phyloP scores from a whole-genome alignment of 2,329 filamentous ascomycete species.

The Knufia petricola region DNA sequence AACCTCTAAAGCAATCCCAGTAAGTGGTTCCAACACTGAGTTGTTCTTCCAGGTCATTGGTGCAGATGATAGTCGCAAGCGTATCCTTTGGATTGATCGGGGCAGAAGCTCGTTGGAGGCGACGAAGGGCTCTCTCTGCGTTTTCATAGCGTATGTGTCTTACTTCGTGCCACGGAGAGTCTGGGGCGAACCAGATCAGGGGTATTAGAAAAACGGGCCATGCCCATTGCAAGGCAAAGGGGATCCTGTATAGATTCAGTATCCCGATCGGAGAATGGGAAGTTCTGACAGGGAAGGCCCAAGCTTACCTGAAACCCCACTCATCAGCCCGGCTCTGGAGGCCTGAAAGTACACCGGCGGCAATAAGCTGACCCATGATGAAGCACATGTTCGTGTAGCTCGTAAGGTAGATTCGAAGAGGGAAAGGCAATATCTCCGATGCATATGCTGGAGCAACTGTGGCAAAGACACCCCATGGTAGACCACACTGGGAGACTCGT shows the following conservation, averaged over 20 bases:
- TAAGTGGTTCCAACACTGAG: conserved; percentile 42
- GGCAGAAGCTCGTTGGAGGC: conserved; percentile 10
- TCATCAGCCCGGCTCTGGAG: conserved; percentile 13
- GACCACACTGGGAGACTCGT: no score
- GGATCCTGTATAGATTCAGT: conserved; percentile 26
- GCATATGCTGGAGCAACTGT: conserved; percentile 15
- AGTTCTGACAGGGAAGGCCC: no score
- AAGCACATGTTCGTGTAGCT: conserved; percentile 13
- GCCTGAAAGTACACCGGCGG: conserved; percentile 23
- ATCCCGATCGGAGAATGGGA: no score
- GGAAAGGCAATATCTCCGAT: conserved; percentile 15
- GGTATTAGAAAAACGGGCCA: conserved; percentile 16
- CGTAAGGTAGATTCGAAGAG: conserved; percentile 13
- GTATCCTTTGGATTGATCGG: conserved; percentile 18
- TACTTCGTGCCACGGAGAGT: conserved; percentile 16
- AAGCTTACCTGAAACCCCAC: no score
- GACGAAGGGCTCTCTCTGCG: conserved; percentile 14
- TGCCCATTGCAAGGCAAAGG: conserved; percentile 21
- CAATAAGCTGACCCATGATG: conserved; percentile 25
- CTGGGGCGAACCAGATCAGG: conserved; percentile 12
- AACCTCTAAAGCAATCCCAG: conserved; percentile 72
- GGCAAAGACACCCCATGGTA: conserved; percentile 19
- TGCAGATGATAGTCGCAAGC: conserved; percentile 31
- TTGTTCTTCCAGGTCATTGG: conserved; percentile 25
- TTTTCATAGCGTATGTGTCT: conserved; percentile 13